phyloP scores from a whole-genome alignment of 129 eudicot genomes.

The Tanacetum coccineum region DNA sequence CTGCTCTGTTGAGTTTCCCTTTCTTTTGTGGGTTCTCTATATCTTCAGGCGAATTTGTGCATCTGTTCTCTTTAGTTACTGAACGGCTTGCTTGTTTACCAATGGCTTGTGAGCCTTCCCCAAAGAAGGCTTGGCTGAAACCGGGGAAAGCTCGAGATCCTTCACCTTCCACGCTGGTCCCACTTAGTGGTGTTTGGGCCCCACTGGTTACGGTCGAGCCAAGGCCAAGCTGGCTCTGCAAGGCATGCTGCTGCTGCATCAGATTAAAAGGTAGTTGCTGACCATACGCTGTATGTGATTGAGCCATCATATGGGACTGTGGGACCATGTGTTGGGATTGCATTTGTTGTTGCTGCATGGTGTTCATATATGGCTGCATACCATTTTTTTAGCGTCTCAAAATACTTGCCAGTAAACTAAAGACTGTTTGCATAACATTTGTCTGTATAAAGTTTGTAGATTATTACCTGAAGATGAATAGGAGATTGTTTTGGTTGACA shows the following conservation, averaged over 20 bases:
- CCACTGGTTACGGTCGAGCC: slow-evolving; percentile 33
- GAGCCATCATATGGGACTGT: slow-evolving; percentile 34
- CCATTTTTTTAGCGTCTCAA: background rate
- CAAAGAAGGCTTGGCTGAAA: slow-evolving; percentile 22
- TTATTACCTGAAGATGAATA: slow-evolving; percentile 40
- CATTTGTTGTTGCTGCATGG: slow-evolving; percentile 41
- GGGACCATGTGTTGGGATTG: slow-evolving; percentile 45
- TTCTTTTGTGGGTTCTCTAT: slow-evolving; percentile 33
- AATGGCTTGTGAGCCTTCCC: slow-evolving; percentile 33
- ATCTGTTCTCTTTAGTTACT: slow-evolving; percentile 28
- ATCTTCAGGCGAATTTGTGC: slow-evolving; percentile 25
- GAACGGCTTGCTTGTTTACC: slow-evolving; percentile 26
- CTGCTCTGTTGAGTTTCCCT: slow-evolving; percentile 28
- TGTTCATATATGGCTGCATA: slow-evolving; percentile 35
- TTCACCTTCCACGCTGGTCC: slow-evolving; percentile 29
- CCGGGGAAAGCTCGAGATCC: slow-evolving; percentile 28
- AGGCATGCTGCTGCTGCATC: slow-evolving; percentile 21
- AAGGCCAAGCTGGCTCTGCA: slow-evolving; percentile 44
- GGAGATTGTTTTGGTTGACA: slow-evolving; percentile 48
- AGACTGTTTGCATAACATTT: background rate
- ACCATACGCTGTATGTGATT: slow-evolving; percentile 26
- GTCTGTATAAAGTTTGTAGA: background rate
- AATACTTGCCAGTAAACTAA: no score
- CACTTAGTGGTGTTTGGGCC: slow-evolving; percentile 23
- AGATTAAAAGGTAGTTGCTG: slow-evolving; percentile 32